These are phyloP conservation scores for Clarireedia sp. DNA, from an alignment of 2,329 filamentous ascomycete genomes.

Conservation along the genomic window DNA sequence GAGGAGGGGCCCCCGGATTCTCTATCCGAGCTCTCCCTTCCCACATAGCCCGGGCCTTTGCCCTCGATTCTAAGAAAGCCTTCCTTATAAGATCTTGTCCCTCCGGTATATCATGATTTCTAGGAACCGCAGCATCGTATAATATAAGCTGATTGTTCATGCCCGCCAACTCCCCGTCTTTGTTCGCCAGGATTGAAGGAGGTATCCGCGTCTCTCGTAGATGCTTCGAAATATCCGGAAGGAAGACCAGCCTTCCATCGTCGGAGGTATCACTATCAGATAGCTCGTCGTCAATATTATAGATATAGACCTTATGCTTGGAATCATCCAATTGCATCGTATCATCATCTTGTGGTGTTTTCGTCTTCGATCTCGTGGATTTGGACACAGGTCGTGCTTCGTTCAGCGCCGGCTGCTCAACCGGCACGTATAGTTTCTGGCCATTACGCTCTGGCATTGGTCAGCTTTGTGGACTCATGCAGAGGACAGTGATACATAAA, in stretches of 20 bases:
- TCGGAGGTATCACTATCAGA: constrained; percentile 56
- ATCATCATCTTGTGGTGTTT: constrained; percentile 38
- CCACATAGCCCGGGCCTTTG: constrained; percentile 56
- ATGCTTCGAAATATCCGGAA: constrained; percentile 79
- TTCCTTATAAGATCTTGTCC: constrained; percentile 71
- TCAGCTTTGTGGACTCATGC: constrained; percentile 16
- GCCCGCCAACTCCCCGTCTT: constrained; percentile 46
- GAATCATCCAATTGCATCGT: constrained; percentile 78
- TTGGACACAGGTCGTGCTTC: constrained; percentile 12
- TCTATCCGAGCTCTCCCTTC: constrained; percentile 32
- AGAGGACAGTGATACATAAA: constrained; percentile 3
- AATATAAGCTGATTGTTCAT: constrained; percentile 65
- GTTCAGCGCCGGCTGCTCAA: constrained; percentile 40
- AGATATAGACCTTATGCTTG: constrained; percentile 81
- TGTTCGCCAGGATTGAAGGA: constrained; percentile 52
- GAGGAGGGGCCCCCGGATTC: constrained; percentile 20
- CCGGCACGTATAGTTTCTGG: constrained; percentile 57
- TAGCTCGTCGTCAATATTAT: constrained; percentile 82
- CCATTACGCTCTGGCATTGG: constrained; percentile 48
- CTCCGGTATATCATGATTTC: constrained; percentile 65
- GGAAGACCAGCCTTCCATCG: constrained; percentile 60
- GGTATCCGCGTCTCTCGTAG: constrained; percentile 60
- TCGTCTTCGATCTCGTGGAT: constrained; percentile 14
- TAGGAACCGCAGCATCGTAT: constrained; percentile 60
- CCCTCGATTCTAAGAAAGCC: constrained; percentile 73